Base-by-base conservation (phyloP, 2,329 filamentous ascomycete species). In the Cadophora sp. region DNA sequence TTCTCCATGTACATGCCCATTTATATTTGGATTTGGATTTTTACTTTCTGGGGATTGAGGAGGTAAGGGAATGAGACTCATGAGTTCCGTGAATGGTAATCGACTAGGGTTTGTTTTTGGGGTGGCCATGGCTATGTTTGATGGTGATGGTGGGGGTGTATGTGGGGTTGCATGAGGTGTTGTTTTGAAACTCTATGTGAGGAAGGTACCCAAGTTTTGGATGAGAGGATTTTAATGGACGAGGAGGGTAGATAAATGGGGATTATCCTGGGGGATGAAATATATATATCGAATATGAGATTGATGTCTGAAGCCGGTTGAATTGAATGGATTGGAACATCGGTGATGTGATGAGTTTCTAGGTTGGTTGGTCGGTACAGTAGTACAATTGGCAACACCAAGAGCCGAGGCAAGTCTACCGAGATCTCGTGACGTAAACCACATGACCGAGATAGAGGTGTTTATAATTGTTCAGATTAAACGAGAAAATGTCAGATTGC, bases 41-140 rank as follows among this genome's bases (percentile, higher is more conserved):
- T 9, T 13, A n/a, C 2, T 39, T 39, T 39, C 36, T 39, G 24
- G 24, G 3, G 22, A 24, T 16, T n/a, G 20, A 41, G 55, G 36
- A 41, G 55, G 55, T 18, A 58, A 41, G 20, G 55, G 33, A 14
- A 58, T 24, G 18, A 66, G 24, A 2, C 7, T 43, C 66, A 67
- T 63, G 9, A 68, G 59, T 22, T 60, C 64, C 18, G 36, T 27
- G 58, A 62, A 69, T 30, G 59, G 39, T 20, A 64, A 24, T 36
- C 50, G 55, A 8, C 14, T 33, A 43, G 22, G 33, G 18, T 18
- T 39, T 4, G 24, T 22, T 39, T 58, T 24, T 9, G 3, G n/a
- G 18, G 20, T 41, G 9, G 33, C 13, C 55, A 58, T 58, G 36
- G 13, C 27, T n/a, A n/a, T n/a, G n/a, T n/a, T n/a, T n/a, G n/a